phyloP scores from a whole-genome alignment of 352 stramenopile species.

The Phytophthora niederhauseri region DNA sequence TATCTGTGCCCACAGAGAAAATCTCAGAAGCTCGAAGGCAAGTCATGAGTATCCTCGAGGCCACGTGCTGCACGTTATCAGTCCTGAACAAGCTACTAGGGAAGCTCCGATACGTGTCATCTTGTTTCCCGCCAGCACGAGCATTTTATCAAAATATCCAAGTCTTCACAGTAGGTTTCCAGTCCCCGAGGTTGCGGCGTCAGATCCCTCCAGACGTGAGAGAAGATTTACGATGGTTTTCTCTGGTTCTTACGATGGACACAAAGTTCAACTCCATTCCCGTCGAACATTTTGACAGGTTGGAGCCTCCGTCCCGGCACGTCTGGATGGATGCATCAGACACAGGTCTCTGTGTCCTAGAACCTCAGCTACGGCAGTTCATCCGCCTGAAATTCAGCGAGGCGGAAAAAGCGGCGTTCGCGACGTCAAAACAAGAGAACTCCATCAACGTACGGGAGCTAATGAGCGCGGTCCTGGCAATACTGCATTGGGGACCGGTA shows the following conservation, averaged over 20 bases:
- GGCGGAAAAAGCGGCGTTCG: background rate
- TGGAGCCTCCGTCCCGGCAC: background rate
- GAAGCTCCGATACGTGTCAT: background rate
- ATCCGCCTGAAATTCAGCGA: constrained; percentile 11
- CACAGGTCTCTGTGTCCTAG: constrained; percentile 3
- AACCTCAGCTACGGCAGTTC: constrained; percentile 18
- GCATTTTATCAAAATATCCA: background rate
- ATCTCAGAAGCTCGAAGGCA: too few species aligned
- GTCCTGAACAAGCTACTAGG: background rate
- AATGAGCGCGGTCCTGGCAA: constrained; percentile 8
- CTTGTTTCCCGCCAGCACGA: background rate
- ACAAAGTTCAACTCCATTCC: background rate
- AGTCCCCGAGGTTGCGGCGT: too few species aligned
- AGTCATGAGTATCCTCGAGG: too few species aligned
- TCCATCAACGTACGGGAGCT: constrained; percentile 22
- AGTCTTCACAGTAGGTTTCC: background rate
- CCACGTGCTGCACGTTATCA: too few species aligned
- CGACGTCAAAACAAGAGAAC: background rate
- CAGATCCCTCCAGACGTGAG: background rate
- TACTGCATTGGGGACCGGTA: background rate
- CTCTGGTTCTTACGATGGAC: background rate
- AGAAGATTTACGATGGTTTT: background rate
- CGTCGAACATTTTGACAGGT: background rate
- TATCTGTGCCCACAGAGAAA: too few species aligned
- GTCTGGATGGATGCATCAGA: constrained; percentile 8